Conservation (phyloP, 805 yeast genomes). For the Lipomyces yamadae region DNA sequence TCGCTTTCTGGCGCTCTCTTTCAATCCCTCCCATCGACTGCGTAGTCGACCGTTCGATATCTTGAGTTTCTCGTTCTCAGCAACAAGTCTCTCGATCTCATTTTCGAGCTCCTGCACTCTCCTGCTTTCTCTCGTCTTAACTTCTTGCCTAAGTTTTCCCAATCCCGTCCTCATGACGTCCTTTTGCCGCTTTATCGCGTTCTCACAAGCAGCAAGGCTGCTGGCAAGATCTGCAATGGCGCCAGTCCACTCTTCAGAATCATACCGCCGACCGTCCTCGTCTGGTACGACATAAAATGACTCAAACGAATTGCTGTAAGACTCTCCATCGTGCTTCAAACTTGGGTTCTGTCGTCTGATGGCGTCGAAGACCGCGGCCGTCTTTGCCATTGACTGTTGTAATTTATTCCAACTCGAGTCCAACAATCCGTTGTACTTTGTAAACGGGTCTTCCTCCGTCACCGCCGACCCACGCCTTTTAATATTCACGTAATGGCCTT, state of each 20-base stretch:
- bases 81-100: slow-evolving; percentile 47
- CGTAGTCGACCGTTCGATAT: slow-evolving; percentile 58
- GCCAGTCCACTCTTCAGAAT: background rate
- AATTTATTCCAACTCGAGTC: slow-evolving; percentile 37
- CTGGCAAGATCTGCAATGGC: slow-evolving; percentile 10
- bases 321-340: background rate
- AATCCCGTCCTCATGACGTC: slow-evolving; percentile 43
- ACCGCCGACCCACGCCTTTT: slow-evolving; percentile 17
- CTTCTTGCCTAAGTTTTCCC: slow-evolving; percentile 47
- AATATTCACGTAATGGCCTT: slow-evolving; percentile 23
- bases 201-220: slow-evolving; percentile 41
- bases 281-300: slow-evolving; percentile 46
- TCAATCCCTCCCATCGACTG: slow-evolving; percentile 68
- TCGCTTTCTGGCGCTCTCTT: slow-evolving; percentile 65
- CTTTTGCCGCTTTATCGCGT: slow-evolving; percentile 42
- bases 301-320: slow-evolving; percentile 18
- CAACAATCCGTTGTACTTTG: slow-evolving; percentile 35
- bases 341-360: slow-evolving; percentile 17
- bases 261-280: background rate
- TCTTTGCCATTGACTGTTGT: slow-evolving; percentile 28
- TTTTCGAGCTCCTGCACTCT: slow-evolving; percentile 47
- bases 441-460: slow-evolving; percentile 40
- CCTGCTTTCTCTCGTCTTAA: slow-evolving; percentile 48
- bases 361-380: slow-evolving; percentile 35
- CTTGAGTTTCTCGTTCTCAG: slow-evolving; percentile 54